Conservation (phyloP, 2,329 filamentous ascomycete genomes). For the Cadophora malorum region DNA sequence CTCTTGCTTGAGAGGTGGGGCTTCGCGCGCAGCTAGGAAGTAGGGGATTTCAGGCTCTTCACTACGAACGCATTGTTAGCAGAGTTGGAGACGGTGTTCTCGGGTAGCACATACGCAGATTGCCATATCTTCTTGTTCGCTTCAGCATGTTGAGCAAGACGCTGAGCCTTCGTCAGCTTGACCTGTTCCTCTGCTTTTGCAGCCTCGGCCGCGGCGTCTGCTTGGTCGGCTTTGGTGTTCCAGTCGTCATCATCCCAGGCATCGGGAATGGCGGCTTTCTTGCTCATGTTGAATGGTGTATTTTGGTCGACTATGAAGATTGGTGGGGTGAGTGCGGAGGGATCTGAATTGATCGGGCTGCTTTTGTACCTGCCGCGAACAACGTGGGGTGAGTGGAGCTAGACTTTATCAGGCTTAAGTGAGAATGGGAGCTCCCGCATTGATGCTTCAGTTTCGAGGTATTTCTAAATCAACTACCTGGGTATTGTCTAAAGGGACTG, state of each 20-base stretch:
- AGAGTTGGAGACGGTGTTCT: neutral
- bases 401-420: neutral
- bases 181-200: constrained; percentile 36
- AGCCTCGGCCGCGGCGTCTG: constrained; percentile 40
- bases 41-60: constrained; percentile 78
- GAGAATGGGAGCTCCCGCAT: neutral
- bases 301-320: neutral
- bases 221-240: constrained; percentile 76
- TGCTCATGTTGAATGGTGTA: constrained; percentile 38
- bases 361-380: neutral
- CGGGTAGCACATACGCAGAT: constrained; percentile 68
- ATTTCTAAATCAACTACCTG: no score
- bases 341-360: neutral
- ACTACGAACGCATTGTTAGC: constrained; percentile 28
- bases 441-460: neutral
- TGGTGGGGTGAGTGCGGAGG: neutral
- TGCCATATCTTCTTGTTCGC: constrained; percentile 88
- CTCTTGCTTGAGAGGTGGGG: constrained; percentile 67
- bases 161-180: constrained; percentile 74
- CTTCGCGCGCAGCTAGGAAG: constrained; percentile 71
- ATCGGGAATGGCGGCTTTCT: constrained; percentile 63
- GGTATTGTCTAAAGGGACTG: no score
- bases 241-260: constrained; percentile 88
- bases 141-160: constrained; percentile 80
- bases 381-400: neutral